Base-by-base conservation (phyloP, 768 basidiomycete species). In the Candolleomyces aberdarensis region DNA sequence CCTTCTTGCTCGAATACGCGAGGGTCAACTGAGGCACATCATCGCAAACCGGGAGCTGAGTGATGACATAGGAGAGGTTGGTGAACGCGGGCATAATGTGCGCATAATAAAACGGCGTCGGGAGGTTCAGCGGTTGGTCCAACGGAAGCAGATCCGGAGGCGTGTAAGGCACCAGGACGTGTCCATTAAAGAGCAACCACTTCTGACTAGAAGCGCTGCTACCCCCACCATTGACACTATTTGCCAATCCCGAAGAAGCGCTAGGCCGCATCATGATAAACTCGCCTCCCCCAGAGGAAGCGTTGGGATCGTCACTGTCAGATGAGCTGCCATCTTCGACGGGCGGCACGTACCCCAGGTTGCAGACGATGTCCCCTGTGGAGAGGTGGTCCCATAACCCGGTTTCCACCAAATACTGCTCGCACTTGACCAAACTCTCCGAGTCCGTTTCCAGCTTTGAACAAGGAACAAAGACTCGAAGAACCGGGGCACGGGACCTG, bases 131-230 rank as follows among this genome's bases (percentile, higher is more conserved):
- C 1, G 86, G 78, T 56, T 85, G 81, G 14, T 74, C 68, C 19
- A 90, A 68, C 1, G 85, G 83, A 4, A 86, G 73, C 3, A 85
- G 71, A 3, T 78, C 75, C 3, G 86, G 84, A 0, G 86, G 86
- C 36, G 71, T 75, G 71, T 85, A 91, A 0, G 87, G 85, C 26
- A 85, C 74, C 36, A 94, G 83, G 26, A 72, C 69, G 19, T 77
- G 65, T 5, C 91, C 92, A 62, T 89, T 83, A 68, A 84, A 94
- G n/a, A 94, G 65, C 19, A 94, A 78, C 92, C 92, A 94, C 48
- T 79, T 81, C 41, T 72, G 65, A 57, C 52, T 57, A 57, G 55
- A 60, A 48, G 51, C 66, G 46, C 36, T 15, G 39, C 39, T 31
- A 40, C 57, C 41, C 20, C 43, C 46, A 44, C 32, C 13, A 40